Percentiles rank a stretch among this genome's conserved stretches.
These are phyloP conservation scores for Chlorella vulgaris DNA, from an alignment of 139 green algal genomes.

Conservation along the genomic window DNA sequence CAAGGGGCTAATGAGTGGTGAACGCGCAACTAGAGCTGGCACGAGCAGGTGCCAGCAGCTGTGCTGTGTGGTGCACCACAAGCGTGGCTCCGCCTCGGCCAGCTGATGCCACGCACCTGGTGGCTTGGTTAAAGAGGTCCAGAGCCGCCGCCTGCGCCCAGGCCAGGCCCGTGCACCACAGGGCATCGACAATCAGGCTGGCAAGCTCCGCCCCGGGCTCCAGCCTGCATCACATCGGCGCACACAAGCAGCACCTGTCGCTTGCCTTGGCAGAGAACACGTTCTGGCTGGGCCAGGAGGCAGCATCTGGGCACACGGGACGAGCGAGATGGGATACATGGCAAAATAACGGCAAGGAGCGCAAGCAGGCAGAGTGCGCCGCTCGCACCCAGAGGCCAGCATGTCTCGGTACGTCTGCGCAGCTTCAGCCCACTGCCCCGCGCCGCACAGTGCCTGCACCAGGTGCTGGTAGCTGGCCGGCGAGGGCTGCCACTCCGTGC, in stretches of 20 bases:
- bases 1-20: no score
- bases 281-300: no score
- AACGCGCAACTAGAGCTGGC: no score
- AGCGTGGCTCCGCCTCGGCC: neutral
- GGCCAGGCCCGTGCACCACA: slow-evolving; percentile 63
- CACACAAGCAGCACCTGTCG: neutral
- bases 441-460: slow-evolving; percentile 47
- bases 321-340: no score
- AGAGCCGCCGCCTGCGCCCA: slow-evolving; percentile 69
- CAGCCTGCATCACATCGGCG: neutral
- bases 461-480: slow-evolving; percentile 66
- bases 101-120: slow-evolving; percentile 41
- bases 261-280: no score
- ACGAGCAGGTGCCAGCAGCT: no score
- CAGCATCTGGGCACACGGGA: no score
- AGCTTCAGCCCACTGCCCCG: slow-evolving; percentile 57
- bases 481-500: slow-evolving; percentile 59
- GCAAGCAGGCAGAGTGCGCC: no score
- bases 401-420: slow-evolving; percentile 69
- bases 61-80: no score
- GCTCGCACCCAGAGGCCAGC: slow-evolving; percentile 55
- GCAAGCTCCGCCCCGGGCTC: neutral
- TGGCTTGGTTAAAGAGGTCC: slow-evolving; percentile 56
- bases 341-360: no score
- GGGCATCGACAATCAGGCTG: slow-evolving; percentile 55